Percentiles rank a stretch among this genome's conserved stretches.
Conservation (phyloP, 2,329 filamentous ascomycete species). For the Diplodia intermedia region DNA sequence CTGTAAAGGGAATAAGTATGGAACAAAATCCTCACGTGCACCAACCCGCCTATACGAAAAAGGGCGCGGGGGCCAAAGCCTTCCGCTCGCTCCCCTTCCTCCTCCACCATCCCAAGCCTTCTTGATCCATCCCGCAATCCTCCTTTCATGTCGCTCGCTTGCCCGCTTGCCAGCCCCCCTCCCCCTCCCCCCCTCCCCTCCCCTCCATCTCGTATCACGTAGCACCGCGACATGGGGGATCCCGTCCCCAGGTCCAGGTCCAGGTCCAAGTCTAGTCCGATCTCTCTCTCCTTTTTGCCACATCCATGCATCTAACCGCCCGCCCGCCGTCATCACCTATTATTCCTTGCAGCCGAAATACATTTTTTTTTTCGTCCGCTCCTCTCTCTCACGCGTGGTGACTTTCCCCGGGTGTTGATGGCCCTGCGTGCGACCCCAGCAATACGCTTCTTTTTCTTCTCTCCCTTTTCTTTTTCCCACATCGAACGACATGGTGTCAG, state of each 20-base stretch:
- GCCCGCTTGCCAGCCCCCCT: too few relatives aligned
- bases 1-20: too few relatives aligned
- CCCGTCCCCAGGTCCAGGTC: neutral
- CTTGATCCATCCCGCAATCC: conserved; percentile 1
- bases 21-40: too few relatives aligned
- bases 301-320: neutral
- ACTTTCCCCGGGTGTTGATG: neutral
- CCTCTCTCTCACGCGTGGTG: neutral
- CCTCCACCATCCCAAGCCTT: neutral
- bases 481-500: too few relatives aligned
- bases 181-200: neutral
- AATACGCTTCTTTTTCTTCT: too few relatives aligned
- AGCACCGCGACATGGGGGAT: neutral
- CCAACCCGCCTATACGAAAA: neutral
- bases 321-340: neutral
- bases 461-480: too few relatives aligned
- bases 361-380: neutral
- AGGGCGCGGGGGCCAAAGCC: neutral
- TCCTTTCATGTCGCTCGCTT: too few relatives aligned
- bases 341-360: neutral
- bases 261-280: neutral
- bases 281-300: neutral
- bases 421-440: neutral
- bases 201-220: neutral
- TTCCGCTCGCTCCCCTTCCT: neutral